A percentile compares a stretch with the other conserved stretches of the same genome.
phyloP scores from a whole-genome alignment of 2,329 filamentous ascomycete genomes.

The Alternaria novae-zelandiae region DNA sequence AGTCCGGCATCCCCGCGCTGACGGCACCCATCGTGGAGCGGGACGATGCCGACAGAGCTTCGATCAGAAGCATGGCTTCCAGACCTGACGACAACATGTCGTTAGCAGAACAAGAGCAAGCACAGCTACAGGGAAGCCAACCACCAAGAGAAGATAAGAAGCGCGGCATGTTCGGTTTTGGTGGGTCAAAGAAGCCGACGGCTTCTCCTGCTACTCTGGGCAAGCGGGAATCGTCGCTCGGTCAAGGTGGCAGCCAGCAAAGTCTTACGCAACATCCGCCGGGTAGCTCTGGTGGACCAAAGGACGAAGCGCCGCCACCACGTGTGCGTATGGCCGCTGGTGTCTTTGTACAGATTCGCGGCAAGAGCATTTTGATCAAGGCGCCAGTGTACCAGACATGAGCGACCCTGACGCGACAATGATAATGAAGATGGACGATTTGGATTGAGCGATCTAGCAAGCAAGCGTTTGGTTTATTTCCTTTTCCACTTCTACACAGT shows the following conservation, averaged over 20 bases:
- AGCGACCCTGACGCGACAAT: constrained; percentile 1
- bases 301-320: constrained; percentile 51
- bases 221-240: constrained; percentile 50
- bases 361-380: constrained; percentile 57
- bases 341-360: constrained; percentile 56
- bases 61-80: constrained; percentile 42
- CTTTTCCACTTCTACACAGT: constrained; percentile 17
- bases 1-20: constrained; percentile 61
- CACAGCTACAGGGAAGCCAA: constrained; percentile 40
- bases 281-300: constrained; percentile 48
- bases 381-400: constrained; percentile 55
- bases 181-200: constrained; percentile 47
- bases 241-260: constrained; percentile 45
- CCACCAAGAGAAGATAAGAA: constrained; percentile 44
- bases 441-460: constrained; percentile 27
- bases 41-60: constrained; percentile 52
- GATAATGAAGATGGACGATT: constrained; percentile 6
- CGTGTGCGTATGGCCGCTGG: constrained; percentile 57
- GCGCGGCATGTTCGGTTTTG: constrained; percentile 53
- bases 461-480: constrained; percentile 11
- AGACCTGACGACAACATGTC: constrained; percentile 39
- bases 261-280: constrained; percentile 45
- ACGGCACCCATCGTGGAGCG: constrained; percentile 51
- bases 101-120: constrained; percentile 40
- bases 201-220: constrained; percentile 40